A percentile compares a stretch with the other conserved stretches of the same genome.
Conservation (phyloP, 2,329 filamentous ascomycete genomes). For the Scedosporium minutisporum region DNA sequence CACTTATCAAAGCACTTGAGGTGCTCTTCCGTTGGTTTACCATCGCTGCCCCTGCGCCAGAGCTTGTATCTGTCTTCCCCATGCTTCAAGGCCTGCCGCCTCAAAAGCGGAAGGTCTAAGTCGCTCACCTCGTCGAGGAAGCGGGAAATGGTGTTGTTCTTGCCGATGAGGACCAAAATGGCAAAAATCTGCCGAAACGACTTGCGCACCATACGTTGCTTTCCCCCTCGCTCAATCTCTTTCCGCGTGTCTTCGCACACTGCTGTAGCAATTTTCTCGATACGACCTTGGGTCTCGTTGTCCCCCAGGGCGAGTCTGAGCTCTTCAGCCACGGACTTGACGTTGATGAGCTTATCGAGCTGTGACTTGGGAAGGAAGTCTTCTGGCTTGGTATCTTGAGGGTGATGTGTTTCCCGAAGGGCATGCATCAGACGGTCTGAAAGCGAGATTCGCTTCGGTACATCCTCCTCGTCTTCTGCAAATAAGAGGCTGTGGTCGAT, state of each 20-base stretch:
- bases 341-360: background rate
- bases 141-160: background rate
- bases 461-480: background rate
- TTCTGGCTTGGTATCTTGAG: background rate
- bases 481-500: background rate
- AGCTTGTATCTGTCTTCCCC: background rate
- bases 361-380: background rate
- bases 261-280: background rate
- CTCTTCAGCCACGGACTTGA: background rate
- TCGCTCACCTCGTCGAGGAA: background rate
- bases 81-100: background rate
- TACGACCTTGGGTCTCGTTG: background rate
- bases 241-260: background rate
- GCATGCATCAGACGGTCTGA: background rate
- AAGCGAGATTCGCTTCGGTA: background rate
- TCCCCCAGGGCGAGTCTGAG: background rate
- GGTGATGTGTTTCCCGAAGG: background rate
- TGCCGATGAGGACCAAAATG: background rate
- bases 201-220: background rate
- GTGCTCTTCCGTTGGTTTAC: background rate
- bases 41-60: background rate
- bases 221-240: background rate
- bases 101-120: background rate
- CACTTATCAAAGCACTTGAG: background rate
- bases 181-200: background rate